A percentile compares a stretch with the other conserved stretches of the same genome.
These are phyloP conservation scores for Chimonanthus praecox DNA, from an alignment of 164 flowering plant species.

Conservation along the genomic window DNA sequence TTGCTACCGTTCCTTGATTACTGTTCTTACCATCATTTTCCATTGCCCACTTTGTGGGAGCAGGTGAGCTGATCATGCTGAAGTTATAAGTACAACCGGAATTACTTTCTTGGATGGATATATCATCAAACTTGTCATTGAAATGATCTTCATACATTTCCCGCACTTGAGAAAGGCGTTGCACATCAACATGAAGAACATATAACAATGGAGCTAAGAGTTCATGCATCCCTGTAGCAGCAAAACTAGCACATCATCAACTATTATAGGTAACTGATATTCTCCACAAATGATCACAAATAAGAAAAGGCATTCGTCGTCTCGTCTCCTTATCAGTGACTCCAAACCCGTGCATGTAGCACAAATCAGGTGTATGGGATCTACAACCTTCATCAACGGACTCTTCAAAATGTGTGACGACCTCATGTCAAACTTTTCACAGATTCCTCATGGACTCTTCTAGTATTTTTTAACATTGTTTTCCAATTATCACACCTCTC, in stretches of 20 bases:
- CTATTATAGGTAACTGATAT: neutral
- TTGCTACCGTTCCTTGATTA: conserved; percentile 24
- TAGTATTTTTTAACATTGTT: no score
- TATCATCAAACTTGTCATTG: conserved; percentile 82
- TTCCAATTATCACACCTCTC: no score
- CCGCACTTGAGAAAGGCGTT: conserved; percentile 65
- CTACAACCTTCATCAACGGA: no score
- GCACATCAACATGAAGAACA: conserved; percentile 85
- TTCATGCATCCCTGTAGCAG: conserved; percentile 86
- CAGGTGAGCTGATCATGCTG: conserved; percentile 27
- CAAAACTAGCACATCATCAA: neutral
- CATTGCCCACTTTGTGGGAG: conserved; percentile 18
- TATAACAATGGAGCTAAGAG: conserved; percentile 87
- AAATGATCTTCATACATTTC: conserved; percentile 70
- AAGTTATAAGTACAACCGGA: conserved; percentile 18
- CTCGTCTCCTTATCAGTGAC: no score
- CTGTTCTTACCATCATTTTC: conserved; percentile 31
- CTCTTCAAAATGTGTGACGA: no score
- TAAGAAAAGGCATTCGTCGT: no score
- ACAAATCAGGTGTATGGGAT: no score
- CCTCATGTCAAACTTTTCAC: no score
- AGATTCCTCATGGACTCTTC: no score
- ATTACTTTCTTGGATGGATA: conserved; percentile 55
- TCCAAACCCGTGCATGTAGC: no score
- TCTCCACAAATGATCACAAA: no score